phyloP scores from a whole-genome alignment of 2,329 filamentous ascomycete species.

The Bipolaris bicolor region DNA sequence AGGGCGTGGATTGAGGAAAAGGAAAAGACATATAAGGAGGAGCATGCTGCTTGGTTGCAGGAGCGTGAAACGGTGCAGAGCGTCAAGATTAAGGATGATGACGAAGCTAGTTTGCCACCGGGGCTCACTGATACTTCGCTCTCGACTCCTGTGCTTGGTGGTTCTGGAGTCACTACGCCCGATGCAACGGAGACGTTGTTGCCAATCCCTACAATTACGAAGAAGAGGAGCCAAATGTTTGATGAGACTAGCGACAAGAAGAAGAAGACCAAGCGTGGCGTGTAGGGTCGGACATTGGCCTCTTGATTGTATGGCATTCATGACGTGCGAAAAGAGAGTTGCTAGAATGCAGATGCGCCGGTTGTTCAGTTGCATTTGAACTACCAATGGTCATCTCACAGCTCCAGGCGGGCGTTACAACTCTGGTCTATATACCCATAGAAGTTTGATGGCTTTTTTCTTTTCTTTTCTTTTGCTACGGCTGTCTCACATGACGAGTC shows the following conservation, averaged over 20 bases:
- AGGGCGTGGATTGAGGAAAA: conserved; percentile 32
- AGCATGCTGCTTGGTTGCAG: conserved; percentile 31
- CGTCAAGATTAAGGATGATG: conserved; percentile 16
- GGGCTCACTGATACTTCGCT: conserved; percentile 37
- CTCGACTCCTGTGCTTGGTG: conserved; percentile 28
- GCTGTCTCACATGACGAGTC: background rate
- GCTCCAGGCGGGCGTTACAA: no score
- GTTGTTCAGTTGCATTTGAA: background rate
- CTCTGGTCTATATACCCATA: background rate
- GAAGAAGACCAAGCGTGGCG: conserved; percentile 25
- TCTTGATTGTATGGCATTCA: conserved; percentile 7
- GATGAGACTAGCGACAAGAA: conserved; percentile 19
- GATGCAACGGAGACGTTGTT: conserved; percentile 6
- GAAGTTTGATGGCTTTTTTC: background rate
- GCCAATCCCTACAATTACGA: conserved; percentile 9
- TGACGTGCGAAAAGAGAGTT: background rate
- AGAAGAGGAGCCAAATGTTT: conserved; percentile 7
- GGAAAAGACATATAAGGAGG: conserved; percentile 31
- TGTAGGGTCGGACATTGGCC: conserved; percentile 11
- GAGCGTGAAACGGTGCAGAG: conserved; percentile 24
- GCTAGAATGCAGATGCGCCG: background rate
- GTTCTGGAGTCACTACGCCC: conserved; percentile 34
- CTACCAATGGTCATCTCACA: background rate
- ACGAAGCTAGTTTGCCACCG: conserved; percentile 29
- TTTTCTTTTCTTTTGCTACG: background rate